Conservation (phyloP, 2,329 filamentous ascomycete genomes). For the Hymenoscyphus occultus region DNA sequence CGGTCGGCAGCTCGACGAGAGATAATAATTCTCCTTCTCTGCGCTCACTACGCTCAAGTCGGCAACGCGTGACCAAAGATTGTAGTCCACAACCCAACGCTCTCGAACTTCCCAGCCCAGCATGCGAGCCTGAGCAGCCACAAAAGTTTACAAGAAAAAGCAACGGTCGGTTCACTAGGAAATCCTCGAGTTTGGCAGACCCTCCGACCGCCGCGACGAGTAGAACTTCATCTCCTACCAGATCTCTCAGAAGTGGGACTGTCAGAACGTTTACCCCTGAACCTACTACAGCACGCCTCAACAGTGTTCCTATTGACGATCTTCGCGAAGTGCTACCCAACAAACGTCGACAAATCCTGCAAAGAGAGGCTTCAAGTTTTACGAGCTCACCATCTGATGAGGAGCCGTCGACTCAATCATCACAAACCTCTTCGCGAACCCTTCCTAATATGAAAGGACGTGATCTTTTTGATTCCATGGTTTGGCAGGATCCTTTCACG, state of each 20-base stretch:
- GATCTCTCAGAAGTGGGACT: background rate
- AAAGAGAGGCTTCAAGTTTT: constrained; percentile 18
- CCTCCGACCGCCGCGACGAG: background rate
- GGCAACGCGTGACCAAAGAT: background rate
- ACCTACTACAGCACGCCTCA: background rate
- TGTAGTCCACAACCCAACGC: background rate
- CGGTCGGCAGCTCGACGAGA: background rate
- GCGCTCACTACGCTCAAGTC: background rate
- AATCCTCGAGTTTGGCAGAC: background rate
- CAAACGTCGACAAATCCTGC: constrained; percentile 10
- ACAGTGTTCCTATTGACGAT: constrained; percentile 10
- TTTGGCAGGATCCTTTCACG: constrained; percentile 65
- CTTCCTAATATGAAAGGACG: constrained; percentile 66
- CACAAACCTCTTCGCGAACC: constrained; percentile 23
- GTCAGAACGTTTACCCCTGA: background rate
- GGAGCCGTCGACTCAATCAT: constrained; percentile 25
- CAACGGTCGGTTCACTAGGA: background rate
- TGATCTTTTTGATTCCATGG: constrained; percentile 67
- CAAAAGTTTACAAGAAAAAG: background rate
- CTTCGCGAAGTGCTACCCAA: constrained; percentile 32
- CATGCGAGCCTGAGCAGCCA: background rate
- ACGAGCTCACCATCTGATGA: constrained; percentile 15
- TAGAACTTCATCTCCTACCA: background rate
- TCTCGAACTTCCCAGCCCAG: background rate
- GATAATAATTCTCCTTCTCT: background rate